Evolutionary conservation across 2,329 filamentous ascomycete species (phyloP).

Genomic region (Hypoxylon sp.): DNA sequence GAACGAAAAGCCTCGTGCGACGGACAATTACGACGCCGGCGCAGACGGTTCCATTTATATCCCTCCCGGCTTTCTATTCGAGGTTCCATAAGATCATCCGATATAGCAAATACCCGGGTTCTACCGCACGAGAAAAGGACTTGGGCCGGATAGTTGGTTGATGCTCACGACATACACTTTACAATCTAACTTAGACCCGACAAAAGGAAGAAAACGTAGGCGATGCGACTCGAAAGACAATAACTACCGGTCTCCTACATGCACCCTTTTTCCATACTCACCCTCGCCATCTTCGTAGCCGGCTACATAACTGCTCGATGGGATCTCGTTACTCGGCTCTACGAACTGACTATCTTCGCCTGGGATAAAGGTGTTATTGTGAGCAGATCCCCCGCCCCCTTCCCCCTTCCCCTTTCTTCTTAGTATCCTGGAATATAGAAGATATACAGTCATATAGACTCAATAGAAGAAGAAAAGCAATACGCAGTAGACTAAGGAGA

Average conservation of each 20-base stretch:
- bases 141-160: neutral
- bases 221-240: constrained; percentile 47
- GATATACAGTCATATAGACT: neutral
- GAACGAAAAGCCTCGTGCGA: constrained; percentile 26
- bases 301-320: constrained; percentile 99
- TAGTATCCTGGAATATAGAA: constrained; percentile 2
- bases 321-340: constrained; percentile 96
- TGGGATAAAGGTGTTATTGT: constrained; percentile 99
- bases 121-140: neutral
- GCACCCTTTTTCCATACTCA: constrained; percentile 98
- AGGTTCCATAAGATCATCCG: neutral
- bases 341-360: constrained; percentile 97
- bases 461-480: neutral
- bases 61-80: neutral
- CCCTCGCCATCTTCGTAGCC: constrained; percentile 98
- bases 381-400: constrained; percentile 54
- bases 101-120: neutral
- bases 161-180: neutral
- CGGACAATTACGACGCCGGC: constrained; percentile 19
- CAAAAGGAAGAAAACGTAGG: constrained; percentile 30
- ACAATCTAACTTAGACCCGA: neutral
- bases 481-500: neutral
- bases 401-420: neutral
- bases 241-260: constrained; percentile 68
- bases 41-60: constrained; percentile 11